Evolutionary conservation across 2,329 filamentous ascomycete species (phyloP).

Genomic region (Xylariaceae sp.): DNA sequence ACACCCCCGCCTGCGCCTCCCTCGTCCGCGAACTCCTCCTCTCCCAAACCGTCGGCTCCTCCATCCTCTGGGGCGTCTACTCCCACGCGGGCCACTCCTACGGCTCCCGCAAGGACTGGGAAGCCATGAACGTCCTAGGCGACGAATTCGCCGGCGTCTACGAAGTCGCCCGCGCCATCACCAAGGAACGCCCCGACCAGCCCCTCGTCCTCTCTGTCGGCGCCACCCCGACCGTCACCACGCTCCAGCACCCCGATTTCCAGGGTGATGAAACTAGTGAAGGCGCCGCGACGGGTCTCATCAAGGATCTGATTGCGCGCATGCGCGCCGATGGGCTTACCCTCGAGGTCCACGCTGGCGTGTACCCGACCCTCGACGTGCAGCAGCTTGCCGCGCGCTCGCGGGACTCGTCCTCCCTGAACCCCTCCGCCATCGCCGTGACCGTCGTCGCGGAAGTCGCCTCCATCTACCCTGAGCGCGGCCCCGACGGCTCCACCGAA

Average conservation of each 20-base stretch:
- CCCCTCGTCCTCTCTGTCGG: slow-evolving; percentile 61
- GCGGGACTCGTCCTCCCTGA: slow-evolving; percentile 37
- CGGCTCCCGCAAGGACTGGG: slow-evolving; percentile 46
- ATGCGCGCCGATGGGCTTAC: slow-evolving; percentile 37
- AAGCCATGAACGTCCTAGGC: slow-evolving; percentile 44
- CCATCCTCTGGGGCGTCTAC: slow-evolving; percentile 60
- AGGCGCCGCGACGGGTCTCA: slow-evolving; percentile 29
- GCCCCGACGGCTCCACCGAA: slow-evolving; percentile 46
- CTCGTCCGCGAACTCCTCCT: slow-evolving; percentile 44
- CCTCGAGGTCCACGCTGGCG: slow-evolving; percentile 69
- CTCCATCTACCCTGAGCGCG: slow-evolving; percentile 59
- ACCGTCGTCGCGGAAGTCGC: slow-evolving; percentile 67
- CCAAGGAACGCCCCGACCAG: slow-evolving; percentile 27
- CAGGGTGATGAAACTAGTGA: slow-evolving; percentile 13
- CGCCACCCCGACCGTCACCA: slow-evolving; percentile 68
- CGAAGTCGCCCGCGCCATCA: slow-evolving; percentile 38
- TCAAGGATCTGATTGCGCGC: slow-evolving; percentile 37
- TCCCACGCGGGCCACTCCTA: slow-evolving; percentile 72
- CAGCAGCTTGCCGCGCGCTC: slow-evolving; percentile 74
- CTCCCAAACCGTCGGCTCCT: slow-evolving; percentile 36
- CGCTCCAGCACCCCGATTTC: slow-evolving; percentile 51
- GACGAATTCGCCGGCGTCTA: slow-evolving; percentile 53
- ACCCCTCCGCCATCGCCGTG: slow-evolving; percentile 56
- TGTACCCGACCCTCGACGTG: slow-evolving; percentile 70
- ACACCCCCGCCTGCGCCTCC: slow-evolving; percentile 39